Percentiles rank a stretch among this genome's conserved stretches.
phyloP scores from a whole-genome alignment of 2,329 filamentous ascomycete genomes.

The Pyricularia sp. region DNA sequence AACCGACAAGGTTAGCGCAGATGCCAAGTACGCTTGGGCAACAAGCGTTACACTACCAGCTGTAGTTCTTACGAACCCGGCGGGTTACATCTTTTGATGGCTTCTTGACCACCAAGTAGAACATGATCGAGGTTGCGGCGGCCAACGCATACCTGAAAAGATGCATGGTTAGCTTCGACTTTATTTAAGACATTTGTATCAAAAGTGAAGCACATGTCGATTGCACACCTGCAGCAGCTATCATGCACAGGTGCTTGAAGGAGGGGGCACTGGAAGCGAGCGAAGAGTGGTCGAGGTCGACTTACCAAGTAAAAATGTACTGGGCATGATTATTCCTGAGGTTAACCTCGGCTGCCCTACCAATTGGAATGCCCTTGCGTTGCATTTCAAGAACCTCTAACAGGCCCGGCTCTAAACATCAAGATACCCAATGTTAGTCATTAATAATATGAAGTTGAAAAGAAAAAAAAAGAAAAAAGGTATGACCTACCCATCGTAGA shows the following conservation, averaged over 20 bases:
- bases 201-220: neutral
- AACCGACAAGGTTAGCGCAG: neutral
- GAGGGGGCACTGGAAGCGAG: neutral
- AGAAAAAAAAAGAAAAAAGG: too few species aligned
- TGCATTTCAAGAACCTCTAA: constrained; percentile 63
- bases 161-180: neutral
- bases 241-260: neutral
- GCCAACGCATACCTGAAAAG: constrained; percentile 66
- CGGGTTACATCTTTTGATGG: constrained; percentile 60
- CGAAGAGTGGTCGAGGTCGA: constrained; percentile 7
- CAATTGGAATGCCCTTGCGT: constrained; percentile 76
- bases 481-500: constrained; percentile 67
- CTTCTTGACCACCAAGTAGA: constrained; percentile 90
- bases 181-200: neutral
- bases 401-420: constrained; percentile 57
- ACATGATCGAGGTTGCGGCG: constrained; percentile 80
- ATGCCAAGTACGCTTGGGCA: neutral
- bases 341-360: constrained; percentile 77
- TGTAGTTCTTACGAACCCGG: constrained; percentile 62
- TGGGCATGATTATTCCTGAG: constrained; percentile 93
- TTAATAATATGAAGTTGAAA: neutral
- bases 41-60: constrained; percentile 42
- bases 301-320: constrained; percentile 98
- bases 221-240: neutral
- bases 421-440: constrained; percentile 3